These are phyloP conservation scores for Ulvella scutata DNA, from an alignment of 139 green algal genomes.

Conservation along the genomic window DNA sequence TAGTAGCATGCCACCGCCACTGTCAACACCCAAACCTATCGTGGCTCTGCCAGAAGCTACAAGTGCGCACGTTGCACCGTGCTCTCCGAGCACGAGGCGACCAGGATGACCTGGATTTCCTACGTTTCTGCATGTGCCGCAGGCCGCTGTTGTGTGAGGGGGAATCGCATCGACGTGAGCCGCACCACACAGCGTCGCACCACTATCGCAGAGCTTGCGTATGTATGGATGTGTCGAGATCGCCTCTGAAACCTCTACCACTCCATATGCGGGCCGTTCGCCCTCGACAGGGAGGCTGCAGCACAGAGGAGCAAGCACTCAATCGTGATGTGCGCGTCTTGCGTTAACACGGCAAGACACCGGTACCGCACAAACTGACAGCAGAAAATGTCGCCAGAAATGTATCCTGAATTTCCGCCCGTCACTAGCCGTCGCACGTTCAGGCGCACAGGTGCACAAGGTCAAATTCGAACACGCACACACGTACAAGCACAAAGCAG, in stretches of 20 bases:
- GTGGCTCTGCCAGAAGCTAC: not conserved
- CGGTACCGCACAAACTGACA: too few relatives aligned
- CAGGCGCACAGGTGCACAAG: too few relatives aligned
- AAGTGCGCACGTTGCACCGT: not conserved
- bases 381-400: too few relatives aligned
- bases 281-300: too few relatives aligned
- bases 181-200: not conserved
- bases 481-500: not conserved
- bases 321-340: too few relatives aligned
- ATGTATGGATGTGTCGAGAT: not conserved
- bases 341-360: too few relatives aligned
- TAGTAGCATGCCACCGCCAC: not conserved
- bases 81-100: not conserved
- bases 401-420: too few relatives aligned
- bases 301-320: too few relatives aligned
- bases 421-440: too few relatives aligned
- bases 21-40: not conserved
- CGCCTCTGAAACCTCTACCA: too few relatives aligned
- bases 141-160: not conserved
- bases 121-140: not conserved
- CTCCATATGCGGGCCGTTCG: too few relatives aligned
- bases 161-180: not conserved
- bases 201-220: not conserved
- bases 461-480: too few relatives aligned
- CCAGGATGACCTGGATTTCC: not conserved